Evolutionary conservation across 2,329 filamentous ascomycete genomes (phyloP), one percentile per base, ranked within the genome.

Genomic region (Raffaelea deltoideospora): DNA sequence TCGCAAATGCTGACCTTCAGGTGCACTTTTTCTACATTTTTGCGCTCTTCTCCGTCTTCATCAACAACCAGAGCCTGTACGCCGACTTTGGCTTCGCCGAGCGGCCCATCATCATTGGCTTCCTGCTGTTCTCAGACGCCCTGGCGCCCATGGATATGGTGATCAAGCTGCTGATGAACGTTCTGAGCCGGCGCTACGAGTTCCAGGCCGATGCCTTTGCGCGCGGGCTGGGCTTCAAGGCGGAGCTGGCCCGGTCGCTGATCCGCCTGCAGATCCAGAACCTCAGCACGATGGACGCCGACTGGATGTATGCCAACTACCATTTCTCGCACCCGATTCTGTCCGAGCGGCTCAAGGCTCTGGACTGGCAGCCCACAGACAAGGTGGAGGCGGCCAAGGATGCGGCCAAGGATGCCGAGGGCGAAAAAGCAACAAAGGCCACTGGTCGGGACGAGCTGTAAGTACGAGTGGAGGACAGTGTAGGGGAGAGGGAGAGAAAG

Each of bases 231-330:
- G 90, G 90, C 37, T 95, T 88, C 61, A 74, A 79, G 36, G 64
- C 72, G 32, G 78, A 95, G 57, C 76, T 98, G 36, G 85, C 87
- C 31, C 69, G 75, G 44, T 90, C 85, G 18, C 72, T 98, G 44
- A 86, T 98, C 63, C 95, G 95, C 66, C 80, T 98, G 36, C 92
- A 98, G 62, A 85, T 95, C 52, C 87, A 96, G 65, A 98, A 98
- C 55, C 69, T 98, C 47, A 93, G 85, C 60, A 92, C 84, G 43
- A 96, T 98, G 88, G 90, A 98, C 51, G 90, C 90, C 21, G 92
- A 98, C 61, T 93, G 83, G 81, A 76, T 95, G 72, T 98, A 93
- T 59, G 90, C 90, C 37, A 92, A 80, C 61, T 98, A 96, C 67
- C 87, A 98, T 64, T 95, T 92, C 69, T 95, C 88, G 19, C 90